Base-by-base conservation (phyloP, 345 rosid species). In the Citrus maxima region DNA sequence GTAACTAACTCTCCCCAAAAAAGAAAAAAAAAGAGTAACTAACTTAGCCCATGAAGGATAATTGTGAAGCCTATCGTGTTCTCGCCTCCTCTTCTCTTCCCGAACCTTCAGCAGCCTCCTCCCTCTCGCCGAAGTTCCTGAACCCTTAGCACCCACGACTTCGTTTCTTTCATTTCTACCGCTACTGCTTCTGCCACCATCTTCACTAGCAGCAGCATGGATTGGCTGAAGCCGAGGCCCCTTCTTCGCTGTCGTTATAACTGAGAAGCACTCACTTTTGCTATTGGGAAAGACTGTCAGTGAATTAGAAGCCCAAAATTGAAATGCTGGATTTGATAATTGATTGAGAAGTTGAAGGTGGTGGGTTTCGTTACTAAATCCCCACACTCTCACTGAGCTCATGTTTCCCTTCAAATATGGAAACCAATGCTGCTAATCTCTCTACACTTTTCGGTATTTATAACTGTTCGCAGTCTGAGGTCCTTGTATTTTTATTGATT, bases 41-140 rank as follows among this genome's bases (percentile, higher is more conserved):
- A 65, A 95, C 98, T 89, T 93, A 22, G 98, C 98, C 98, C 98
- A 93, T 25, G 92, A 59, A 70, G 98, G 98, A 82, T 93, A 93
- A 28, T 87, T 91, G 66, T 90, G 90, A 68, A 92, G 86, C 76
- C 89, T 92, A 54, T 95, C 97, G 75, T 82, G 76, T 80, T 95
- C 98, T 12, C 98, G 93, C 81, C 86, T 91, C 74, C 94, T 88
- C 89, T 92, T 95, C 81, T 91, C 95, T 79, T 95, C 99, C 68
- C 97, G 92, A 74, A 93, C 81, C 76, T 85, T 91, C 59, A 91
- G 88, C 69, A 95, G 78, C 80, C 97, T 87, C 79, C 99, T 88
- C 65, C 95, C 95, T 74, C 99, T 89, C 2, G 99, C 99, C n/a
- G 89, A 86, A n/a, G 95, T 95, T 14, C 98, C 97, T 0, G 98